Evolutionary conservation across 768 basidiomycete species (phyloP).

Genomic region (Phaeotremella skinneri): DNA sequence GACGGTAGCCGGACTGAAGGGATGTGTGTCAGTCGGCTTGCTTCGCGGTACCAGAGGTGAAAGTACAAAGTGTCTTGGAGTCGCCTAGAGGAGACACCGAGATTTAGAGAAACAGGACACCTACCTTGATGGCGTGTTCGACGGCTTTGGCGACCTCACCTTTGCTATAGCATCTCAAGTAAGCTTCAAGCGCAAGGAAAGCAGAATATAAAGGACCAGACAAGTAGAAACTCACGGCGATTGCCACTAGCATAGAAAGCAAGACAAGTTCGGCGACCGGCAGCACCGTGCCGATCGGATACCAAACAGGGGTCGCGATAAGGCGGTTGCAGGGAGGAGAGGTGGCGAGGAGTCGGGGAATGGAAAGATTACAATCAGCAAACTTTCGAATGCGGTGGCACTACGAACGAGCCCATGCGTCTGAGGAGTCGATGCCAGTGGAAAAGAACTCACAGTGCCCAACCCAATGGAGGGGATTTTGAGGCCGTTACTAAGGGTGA

Average conservation of each 20-base stretch:
- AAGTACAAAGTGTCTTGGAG: neutral
- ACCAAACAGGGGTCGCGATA: neutral
- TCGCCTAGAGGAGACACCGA: neutral
- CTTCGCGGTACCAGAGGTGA: too few species aligned
- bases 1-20: constrained; percentile 37
- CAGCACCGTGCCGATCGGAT: neutral
- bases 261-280: neutral
- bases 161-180: constrained; percentile 10
- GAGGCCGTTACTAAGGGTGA: constrained; percentile 54
- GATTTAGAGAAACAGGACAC: constrained; percentile 3
- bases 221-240: constrained; percentile 29
- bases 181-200: constrained; percentile 4
- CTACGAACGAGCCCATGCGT: too few species aligned
- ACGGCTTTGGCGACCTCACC: constrained; percentile 49
- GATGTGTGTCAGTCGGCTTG: constrained; percentile 4
- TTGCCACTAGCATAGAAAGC: constrained; percentile 31
- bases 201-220: neutral
- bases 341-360: too few species aligned
- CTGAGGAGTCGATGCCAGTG: neutral
- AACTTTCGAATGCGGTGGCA: too few species aligned
- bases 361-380: too few species aligned
- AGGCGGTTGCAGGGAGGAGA: too few species aligned
- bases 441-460: constrained; percentile 54
- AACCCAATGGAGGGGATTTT: constrained; percentile 73
- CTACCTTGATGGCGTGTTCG: constrained; percentile 45